A percentile compares a stretch with the other conserved stretches of the same genome.
Conservation (phyloP, 441 rosid species). For the Theobroma grandiflorum region DNA sequence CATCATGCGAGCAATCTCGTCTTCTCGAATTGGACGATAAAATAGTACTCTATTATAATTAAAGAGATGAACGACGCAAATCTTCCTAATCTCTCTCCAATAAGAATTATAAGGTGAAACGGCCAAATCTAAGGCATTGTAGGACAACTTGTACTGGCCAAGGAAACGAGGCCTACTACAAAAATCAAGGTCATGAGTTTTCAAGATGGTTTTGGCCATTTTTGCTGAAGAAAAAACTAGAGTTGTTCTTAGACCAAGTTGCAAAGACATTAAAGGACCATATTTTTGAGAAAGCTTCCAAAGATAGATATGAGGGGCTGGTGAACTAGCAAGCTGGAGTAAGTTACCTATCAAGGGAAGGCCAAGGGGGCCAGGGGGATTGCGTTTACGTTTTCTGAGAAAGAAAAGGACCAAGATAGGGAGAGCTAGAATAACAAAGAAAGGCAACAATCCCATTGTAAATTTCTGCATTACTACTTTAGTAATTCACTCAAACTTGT, state of each 20-base stretch:
- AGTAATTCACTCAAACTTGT: too few relatives aligned
- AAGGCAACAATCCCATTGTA: conserved; percentile 38
- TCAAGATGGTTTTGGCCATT: conserved; percentile 50
- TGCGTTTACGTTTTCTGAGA: conserved; percentile 14
- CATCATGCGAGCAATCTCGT: too few relatives aligned
- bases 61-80: conserved; percentile 56
- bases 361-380: conserved; percentile 49
- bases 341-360: conserved; percentile 66
- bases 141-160: conserved; percentile 39
- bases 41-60: conserved; percentile 53
- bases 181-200: conserved; percentile 51
- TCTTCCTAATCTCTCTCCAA: conserved; percentile 43
- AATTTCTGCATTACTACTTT: too few relatives aligned
- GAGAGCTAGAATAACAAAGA: conserved; percentile 22
- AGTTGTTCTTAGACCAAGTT: conserved; percentile 44
- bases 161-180: conserved; percentile 40
- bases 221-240: conserved; percentile 58
- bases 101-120: too few relatives aligned
- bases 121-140: conserved; percentile 27
- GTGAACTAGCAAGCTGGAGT: conserved; percentile 42
- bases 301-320: conserved; percentile 35
- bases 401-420: conserved; percentile 26
- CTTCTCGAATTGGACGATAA: conserved; percentile 51
- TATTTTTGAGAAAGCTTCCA: conserved; percentile 44
- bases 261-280: conserved; percentile 53